Evolutionary conservation across 495 filamentous ascomycete species (phyloP).

Genomic region (Penicillium cataractarum): DNA sequence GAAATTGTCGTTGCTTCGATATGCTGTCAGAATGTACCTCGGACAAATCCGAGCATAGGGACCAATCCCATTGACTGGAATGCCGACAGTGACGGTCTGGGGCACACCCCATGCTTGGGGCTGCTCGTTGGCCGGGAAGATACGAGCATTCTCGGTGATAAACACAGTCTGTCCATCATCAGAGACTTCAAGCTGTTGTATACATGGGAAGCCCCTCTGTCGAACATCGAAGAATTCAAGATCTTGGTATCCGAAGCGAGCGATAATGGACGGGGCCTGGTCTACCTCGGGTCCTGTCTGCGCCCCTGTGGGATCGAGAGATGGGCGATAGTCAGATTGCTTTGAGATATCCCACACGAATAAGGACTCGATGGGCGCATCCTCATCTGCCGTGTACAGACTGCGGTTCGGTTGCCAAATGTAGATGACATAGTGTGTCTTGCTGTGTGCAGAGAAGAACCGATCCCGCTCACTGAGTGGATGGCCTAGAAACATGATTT

Average conservation of each 20-base stretch:
- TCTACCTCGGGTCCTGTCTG: slow-evolving; percentile 36
- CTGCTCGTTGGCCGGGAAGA: background rate
- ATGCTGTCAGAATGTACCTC: slow-evolving; percentile 45
- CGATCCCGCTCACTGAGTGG: slow-evolving; percentile 62
- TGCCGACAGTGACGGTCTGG: slow-evolving; percentile 53
- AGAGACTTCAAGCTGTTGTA: slow-evolving; percentile 60
- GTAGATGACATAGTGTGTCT: slow-evolving; percentile 67
- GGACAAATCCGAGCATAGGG: slow-evolving; percentile 32
- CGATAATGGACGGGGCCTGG: slow-evolving; percentile 54
- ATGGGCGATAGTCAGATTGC: slow-evolving; percentile 57
- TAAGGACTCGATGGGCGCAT: slow-evolving; percentile 63
- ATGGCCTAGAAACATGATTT: slow-evolving; percentile 65
- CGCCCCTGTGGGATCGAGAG: slow-evolving; percentile 53
- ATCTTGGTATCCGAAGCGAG: slow-evolving; percentile 57
- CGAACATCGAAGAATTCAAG: slow-evolving; percentile 61
- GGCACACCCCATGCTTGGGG: slow-evolving; percentile 13
- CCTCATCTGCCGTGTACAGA: slow-evolving; percentile 57
- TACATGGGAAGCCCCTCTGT: slow-evolving; percentile 56
- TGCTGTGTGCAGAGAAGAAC: slow-evolving; percentile 66
- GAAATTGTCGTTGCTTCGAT: slow-evolving; percentile 39
- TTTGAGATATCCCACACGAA: slow-evolving; percentile 70
- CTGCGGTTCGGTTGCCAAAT: slow-evolving; percentile 67
- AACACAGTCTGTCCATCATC: slow-evolving; percentile 43
- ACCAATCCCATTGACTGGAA: slow-evolving; percentile 57
- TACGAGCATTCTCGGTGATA: slow-evolving; percentile 51